Evolutionary conservation across 1,284 basidiomycete genomes (phyloP).

Genomic region (Ustanciosporium gigantosporum): DNA sequence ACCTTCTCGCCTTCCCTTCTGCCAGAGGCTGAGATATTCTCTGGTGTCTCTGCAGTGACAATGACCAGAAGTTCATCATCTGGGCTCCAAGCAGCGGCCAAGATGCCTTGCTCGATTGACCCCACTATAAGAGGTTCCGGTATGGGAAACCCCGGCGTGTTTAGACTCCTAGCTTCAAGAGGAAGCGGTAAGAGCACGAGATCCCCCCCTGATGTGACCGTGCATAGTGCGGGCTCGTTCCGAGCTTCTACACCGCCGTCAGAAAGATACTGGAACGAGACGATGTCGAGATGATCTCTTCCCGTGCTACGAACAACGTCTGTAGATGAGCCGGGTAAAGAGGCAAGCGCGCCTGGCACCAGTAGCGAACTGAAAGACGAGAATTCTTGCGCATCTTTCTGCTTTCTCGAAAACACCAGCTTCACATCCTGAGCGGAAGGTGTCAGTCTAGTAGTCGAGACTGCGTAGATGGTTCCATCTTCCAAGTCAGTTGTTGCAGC

Average conservation of each 20-base stretch:
- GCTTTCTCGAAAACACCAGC: slow-evolving; percentile 9
- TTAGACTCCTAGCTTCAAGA: slow-evolving; percentile 7
- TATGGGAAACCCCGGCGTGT: too few species aligned
- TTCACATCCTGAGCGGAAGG: slow-evolving; percentile 18
- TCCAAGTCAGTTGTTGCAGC: slow-evolving; percentile 25
- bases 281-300: slow-evolving; percentile 13
- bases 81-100: slow-evolving; percentile 83
- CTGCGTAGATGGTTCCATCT: slow-evolving; percentile 29
- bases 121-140: slow-evolving; percentile 65
- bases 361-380: slow-evolving; percentile 14
- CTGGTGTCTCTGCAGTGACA: slow-evolving; percentile 38
- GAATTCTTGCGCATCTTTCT: neutral
- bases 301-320: slow-evolving; percentile 10
- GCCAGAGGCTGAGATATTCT: slow-evolving; percentile 9
- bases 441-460: slow-evolving; percentile 22
- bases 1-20: slow-evolving; percentile 67
- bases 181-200: slow-evolving; percentile 42
- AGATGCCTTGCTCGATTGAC: slow-evolving; percentile 80
- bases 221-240: slow-evolving; percentile 46
- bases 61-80: slow-evolving; percentile 83
- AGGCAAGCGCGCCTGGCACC: slow-evolving; percentile 11
- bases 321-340: slow-evolving; percentile 18
- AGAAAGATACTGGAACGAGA: slow-evolving; percentile 45
- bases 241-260: slow-evolving; percentile 49
- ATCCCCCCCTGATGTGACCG: slow-evolving; percentile 53